These are phyloP conservation scores for Obelidium mucronatum DNA, from an alignment of 192 early-diverging fungal genomes.

Conservation along the genomic window DNA sequence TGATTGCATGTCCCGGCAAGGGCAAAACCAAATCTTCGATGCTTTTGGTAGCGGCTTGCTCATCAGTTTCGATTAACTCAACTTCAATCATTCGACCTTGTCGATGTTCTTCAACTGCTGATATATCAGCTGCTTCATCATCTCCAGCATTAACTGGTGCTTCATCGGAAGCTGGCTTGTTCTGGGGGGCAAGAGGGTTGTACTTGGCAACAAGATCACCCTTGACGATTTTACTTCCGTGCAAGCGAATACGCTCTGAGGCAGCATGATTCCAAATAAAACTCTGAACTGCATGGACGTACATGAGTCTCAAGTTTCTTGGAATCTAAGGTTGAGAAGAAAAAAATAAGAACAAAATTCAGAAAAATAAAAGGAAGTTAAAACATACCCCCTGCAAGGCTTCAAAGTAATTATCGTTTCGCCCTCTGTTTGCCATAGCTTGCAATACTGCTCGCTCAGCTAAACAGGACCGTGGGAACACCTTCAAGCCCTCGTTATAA, in stretches of 20 bases:
- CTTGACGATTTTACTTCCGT: conserved; percentile 72
- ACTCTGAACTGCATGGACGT: conserved; percentile 97
- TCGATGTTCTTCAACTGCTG: conserved; percentile 37
- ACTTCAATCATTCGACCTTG: conserved; percentile 32
- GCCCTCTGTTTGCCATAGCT: conserved; percentile 57
- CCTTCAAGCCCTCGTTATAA: conserved; percentile 61
- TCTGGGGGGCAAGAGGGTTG: conserved; percentile 36
- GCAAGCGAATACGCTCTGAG: conserved; percentile 72
- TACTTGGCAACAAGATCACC: conserved; percentile 82
- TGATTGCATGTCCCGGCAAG: conserved; percentile 79
- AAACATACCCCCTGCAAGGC: conserved; percentile 68
- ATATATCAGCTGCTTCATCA: conserved; percentile 41
- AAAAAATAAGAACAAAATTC: neutral
- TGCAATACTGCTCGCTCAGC: conserved; percentile 80
- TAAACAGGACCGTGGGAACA: conserved; percentile 70
- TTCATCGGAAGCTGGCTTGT: conserved; percentile 12
- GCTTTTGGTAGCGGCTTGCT: conserved; percentile 72
- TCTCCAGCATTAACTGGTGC: conserved; percentile 23
- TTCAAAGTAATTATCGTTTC: conserved; percentile 55
- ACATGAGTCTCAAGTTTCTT: conserved; percentile 86
- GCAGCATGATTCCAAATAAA: conserved; percentile 92
- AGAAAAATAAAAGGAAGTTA: neutral
- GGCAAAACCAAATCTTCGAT: conserved; percentile 95
- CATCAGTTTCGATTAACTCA: conserved; percentile 66
- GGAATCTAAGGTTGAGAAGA: conserved; percentile 70